phyloP scores from a whole-genome alignment of 768 basidiomycete genomes.

The Leccinum truebloodii region DNA sequence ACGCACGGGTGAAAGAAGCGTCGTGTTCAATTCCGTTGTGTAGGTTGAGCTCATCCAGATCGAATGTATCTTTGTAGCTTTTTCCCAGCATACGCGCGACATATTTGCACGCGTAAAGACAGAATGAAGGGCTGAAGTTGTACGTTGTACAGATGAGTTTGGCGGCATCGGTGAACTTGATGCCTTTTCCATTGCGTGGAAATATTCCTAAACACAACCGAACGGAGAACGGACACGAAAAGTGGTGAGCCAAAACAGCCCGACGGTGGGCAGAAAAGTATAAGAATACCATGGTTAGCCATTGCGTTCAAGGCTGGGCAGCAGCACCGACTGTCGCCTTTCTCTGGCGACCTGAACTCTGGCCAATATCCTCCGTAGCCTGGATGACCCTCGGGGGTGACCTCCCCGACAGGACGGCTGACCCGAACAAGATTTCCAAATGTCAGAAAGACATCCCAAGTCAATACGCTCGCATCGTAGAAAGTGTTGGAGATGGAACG shows the following conservation, averaged over 20 bases:
- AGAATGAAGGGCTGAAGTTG: conserved; percentile 72
- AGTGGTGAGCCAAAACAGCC: background rate
- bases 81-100: conserved; percentile 59
- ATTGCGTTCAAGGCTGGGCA: conserved; percentile 77
- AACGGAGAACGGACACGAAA: background rate
- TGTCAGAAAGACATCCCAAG: conserved; percentile 18
- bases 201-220: conserved; percentile 35
- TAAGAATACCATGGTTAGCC: conserved; percentile 72
- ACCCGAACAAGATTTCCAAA: conserved; percentile 15
- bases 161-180: conserved; percentile 52
- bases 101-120: conserved; percentile 58
- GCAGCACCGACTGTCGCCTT: conserved; percentile 66
- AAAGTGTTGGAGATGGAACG: conserved; percentile 4
- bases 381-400: conserved; percentile 51
- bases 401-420: conserved; percentile 46
- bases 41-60: conserved; percentile 45
- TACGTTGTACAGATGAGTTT: conserved; percentile 50
- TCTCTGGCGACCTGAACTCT: conserved; percentile 55
- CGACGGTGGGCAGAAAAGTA: conserved; percentile 43
- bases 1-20: conserved; percentile 32
- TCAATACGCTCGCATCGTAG: background rate
- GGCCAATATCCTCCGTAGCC: conserved; percentile 69
- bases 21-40: conserved; percentile 22
- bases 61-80: conserved; percentile 57
- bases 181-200: conserved; percentile 64